Conservation (phyloP, 1,139 yeast genomes). For the Yamadazyma kanchanaburiensis region DNA sequence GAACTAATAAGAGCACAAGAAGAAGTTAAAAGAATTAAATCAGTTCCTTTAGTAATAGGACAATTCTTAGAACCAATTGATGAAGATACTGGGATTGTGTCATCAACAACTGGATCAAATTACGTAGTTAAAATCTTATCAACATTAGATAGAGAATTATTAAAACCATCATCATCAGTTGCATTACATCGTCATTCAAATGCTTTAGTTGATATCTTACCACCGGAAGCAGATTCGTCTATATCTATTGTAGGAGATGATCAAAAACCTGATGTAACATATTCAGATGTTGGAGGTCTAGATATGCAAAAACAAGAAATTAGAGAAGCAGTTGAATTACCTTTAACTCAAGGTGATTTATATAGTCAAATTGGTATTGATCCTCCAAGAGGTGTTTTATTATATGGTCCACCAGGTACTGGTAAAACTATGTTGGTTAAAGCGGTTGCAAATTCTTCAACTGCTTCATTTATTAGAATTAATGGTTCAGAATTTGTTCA, state of each 20-base stretch:
- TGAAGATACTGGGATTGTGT: constrained; percentile 93
- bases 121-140: constrained; percentile 94
- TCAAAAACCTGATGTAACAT: constrained; percentile 87
- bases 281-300: constrained; percentile 96
- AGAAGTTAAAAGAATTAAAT: constrained; percentile 94
- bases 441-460: constrained; percentile 96
- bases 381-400: constrained; percentile 95
- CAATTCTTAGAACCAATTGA: constrained; percentile 98
- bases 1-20: constrained; percentile 97
- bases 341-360: constrained; percentile 91
- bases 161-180: constrained; percentile 93
- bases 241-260: constrained; percentile 93
- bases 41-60: constrained; percentile 97
- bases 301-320: constrained; percentile 99
- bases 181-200: constrained; percentile 98
- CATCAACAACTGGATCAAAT: constrained; percentile 96
- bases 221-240: constrained; percentile 98
- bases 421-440: constrained; percentile 99
- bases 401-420: constrained; percentile 99
- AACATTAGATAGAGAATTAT: constrained; percentile 88
- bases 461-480: constrained; percentile 94
- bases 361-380: constrained; percentile 98
- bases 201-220: constrained; percentile 93
- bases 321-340: constrained; percentile 96
- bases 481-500: constrained; percentile 98